phyloP scores from a whole-genome alignment of 768 basidiomycete species.

The Suillus sp. region DNA sequence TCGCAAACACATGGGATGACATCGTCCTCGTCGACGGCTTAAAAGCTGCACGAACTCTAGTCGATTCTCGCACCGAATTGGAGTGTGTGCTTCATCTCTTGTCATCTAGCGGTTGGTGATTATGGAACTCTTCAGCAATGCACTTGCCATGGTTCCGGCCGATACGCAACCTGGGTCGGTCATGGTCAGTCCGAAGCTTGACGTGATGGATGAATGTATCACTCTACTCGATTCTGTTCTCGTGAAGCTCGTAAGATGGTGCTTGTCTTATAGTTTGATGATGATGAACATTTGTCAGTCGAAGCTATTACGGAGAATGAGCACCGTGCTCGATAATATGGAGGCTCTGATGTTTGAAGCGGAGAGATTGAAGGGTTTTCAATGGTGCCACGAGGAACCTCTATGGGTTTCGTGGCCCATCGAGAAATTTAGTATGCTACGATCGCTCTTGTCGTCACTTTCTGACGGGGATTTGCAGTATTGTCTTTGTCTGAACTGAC shows the following conservation, averaged over 20 bases:
- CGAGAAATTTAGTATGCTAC: slow-evolving; percentile 65
- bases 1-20: slow-evolving; percentile 80
- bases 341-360: slow-evolving; percentile 70
- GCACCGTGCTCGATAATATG: slow-evolving; percentile 59
- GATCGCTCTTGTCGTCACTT: background rate
- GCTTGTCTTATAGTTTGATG: background rate
- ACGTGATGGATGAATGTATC: slow-evolving; percentile 67
- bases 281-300: slow-evolving; percentile 41
- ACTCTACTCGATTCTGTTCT: slow-evolving; percentile 58
- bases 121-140: slow-evolving; percentile 50
- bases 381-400: slow-evolving; percentile 70
- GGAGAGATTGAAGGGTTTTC: slow-evolving; percentile 67
- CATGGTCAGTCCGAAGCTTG: slow-evolving; percentile 66
- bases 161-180: slow-evolving; percentile 56
- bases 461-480: slow-evolving; percentile 39
- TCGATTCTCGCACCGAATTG: slow-evolving; percentile 82
- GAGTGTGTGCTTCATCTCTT: slow-evolving; percentile 54
- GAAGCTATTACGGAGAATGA: slow-evolving; percentile 73
- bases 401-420: slow-evolving; percentile 84
- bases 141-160: slow-evolving; percentile 52
- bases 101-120: background rate
- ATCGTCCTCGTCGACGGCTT: slow-evolving; percentile 79
- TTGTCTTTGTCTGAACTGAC: slow-evolving; percentile 57
- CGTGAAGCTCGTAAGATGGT: slow-evolving; percentile 60
- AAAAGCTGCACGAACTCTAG: slow-evolving; percentile 67